Base-by-base conservation (phyloP, 345 rosid genomes). In the Brassica incana region DNA sequence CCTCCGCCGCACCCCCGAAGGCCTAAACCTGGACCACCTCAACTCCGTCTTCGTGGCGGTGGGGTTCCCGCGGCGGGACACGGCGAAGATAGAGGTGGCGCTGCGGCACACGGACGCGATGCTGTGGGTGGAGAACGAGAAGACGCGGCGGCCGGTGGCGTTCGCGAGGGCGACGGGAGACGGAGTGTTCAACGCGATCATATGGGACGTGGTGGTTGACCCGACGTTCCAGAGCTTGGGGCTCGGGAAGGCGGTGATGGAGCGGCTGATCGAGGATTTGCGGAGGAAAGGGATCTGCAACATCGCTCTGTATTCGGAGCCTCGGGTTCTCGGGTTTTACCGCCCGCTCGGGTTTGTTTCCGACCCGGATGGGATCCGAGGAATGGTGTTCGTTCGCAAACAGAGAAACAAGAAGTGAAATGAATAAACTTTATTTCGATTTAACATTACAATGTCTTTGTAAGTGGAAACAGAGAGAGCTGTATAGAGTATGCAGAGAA, bases 191-290 rank as follows among this genome's bases (percentile, higher is more conserved):
- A 95, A 95, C 69, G 97, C 98, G 2, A 91, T 93, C 50, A 90
- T 95, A 45, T 92, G 98, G 99, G 99, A 95, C 81, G 99, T 92
- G 66, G 99, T 92, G 80, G 97, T 95, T 65, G 97, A 90, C 66
- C 98, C 97, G 5, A 84, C 94, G 60, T 92, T 84, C 25, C 99
- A 95, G 67, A 94, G 95, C 45, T 74, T 88, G 12, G 97, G 99
- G 5, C 81, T 91, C 0, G 99, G 99, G 67, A 95, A 91, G 80
- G 98, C 92, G 1, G 89, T 92, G 63, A 87, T 95, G 90, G 98
- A 95, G 80, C 78, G 99, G 74, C 32, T 92, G 83, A 67, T 95
- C 0, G 89, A 74, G 29, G 92, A 92, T 74, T 71, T 95, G 76
- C 56, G 87, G 35, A 78, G 23, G 58, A 85, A 75, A 50, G 97